These are phyloP conservation scores for Claviceps maximensis DNA, from an alignment of 2,329 filamentous ascomycete genomes.

Conservation along the genomic window DNA sequence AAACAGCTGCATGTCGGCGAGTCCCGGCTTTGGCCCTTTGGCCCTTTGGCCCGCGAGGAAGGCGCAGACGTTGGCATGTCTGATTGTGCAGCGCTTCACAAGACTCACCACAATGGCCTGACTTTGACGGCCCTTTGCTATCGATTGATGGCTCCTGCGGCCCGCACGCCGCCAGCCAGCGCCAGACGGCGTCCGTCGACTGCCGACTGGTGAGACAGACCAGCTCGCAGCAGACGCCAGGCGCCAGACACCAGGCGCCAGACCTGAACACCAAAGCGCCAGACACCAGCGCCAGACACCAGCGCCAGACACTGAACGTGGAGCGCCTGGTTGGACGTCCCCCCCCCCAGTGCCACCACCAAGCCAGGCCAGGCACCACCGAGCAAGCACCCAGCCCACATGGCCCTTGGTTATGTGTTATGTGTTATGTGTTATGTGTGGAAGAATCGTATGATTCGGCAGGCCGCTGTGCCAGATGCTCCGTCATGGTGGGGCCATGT, in stretches of 20 bases:
- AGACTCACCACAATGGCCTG: constrained; percentile 9
- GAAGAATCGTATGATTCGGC: constrained; percentile 8
- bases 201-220: too few species aligned
- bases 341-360: too few species aligned
- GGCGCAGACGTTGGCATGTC: neutral
- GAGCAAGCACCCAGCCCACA: constrained; percentile 4
- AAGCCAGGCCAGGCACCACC: neutral
- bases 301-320: too few species aligned
- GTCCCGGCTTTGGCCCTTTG: constrained; percentile 4
- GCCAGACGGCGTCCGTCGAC: too few species aligned
- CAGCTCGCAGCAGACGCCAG: neutral
- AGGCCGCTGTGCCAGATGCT: constrained; percentile 1
- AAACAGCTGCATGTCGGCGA: constrained; percentile 3
- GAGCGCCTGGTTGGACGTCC: too few species aligned
- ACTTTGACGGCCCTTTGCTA: constrained; percentile 5
- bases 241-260: too few species aligned
- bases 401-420: constrained; percentile 6
- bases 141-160: constrained; percentile 3
- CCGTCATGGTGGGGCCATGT: constrained; percentile 1
- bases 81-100: neutral
- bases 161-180: neutral
- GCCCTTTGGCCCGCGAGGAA: neutral
- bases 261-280: neutral
- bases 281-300: neutral
- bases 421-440: too few species aligned